Percentiles rank a stretch among this genome's conserved stretches.
Evolutionary conservation across 768 basidiomycete genomes (phyloP).

Genomic region (Multifurca ochricompacta): DNA sequence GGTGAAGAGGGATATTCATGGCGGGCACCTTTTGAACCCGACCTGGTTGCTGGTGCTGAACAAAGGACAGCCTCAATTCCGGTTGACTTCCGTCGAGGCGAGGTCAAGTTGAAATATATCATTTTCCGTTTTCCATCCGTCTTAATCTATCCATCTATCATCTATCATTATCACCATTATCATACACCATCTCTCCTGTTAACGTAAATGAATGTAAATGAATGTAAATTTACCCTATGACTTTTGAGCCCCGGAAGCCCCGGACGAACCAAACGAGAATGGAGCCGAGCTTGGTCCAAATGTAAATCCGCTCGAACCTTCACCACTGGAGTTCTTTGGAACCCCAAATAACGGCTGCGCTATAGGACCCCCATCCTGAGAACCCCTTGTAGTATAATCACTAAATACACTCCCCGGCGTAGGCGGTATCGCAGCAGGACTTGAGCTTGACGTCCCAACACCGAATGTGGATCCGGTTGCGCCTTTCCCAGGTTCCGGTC

Average conservation of each 20-base stretch:
- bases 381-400: neutral
- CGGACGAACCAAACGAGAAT: slow-evolving; percentile 9
- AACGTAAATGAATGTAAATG: neutral
- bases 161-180: neutral
- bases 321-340: slow-evolving; percentile 2
- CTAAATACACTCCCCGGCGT: slow-evolving; percentile 16
- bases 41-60: neutral
- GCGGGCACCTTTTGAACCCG: slow-evolving; percentile 1
- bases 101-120: neutral
- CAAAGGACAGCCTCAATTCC: neutral
- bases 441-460: neutral
- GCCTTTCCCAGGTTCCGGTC: neutral
- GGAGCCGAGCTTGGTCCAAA: neutral
- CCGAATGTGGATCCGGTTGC: neutral
- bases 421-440: slow-evolving; percentile 6
- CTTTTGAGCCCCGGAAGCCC: slow-evolving; percentile 8
- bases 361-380: slow-evolving; percentile 3
- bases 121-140: neutral
- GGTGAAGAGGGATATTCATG: neutral
- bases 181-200: neutral
- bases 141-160: neutral
- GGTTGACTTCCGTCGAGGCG: neutral
- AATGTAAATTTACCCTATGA: neutral
- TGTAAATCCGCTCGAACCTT: neutral
- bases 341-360: slow-evolving; percentile 6